Evolutionary conservation across 192 early-diverging fungal genomes (phyloP).

Genomic region (Coemansia sp.): DNA sequence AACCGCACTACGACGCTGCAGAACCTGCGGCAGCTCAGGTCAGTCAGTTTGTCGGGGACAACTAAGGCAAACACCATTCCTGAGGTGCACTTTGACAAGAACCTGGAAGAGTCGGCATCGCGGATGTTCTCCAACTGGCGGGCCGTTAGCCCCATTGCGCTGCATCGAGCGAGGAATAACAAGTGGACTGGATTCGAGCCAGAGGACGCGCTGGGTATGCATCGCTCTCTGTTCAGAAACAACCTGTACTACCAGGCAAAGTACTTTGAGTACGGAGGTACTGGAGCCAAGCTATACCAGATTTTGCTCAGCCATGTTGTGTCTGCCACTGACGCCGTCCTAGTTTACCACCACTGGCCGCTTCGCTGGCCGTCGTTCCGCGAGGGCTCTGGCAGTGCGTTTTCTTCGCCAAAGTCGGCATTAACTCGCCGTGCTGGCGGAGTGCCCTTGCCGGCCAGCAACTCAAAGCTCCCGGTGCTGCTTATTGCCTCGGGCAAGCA

Average conservation of each 20-base stretch:
- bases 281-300: conserved; percentile 50
- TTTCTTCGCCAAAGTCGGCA: conserved; percentile 10
- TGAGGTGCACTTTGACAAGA: conserved; percentile 31
- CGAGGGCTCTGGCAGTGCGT: conserved; percentile 25
- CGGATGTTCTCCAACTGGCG: conserved; percentile 43
- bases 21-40: conserved; percentile 50
- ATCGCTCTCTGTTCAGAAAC: conserved; percentile 53
- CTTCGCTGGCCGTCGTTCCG: conserved; percentile 57
- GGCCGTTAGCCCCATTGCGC: conserved; percentile 49
- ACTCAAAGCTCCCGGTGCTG: conserved; percentile 37
- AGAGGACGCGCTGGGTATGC: conserved; percentile 33
- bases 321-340: conserved; percentile 39
- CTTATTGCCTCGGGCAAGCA: conserved; percentile 48
- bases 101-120: conserved; percentile 29
- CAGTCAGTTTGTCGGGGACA: conserved; percentile 10
- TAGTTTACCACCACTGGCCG: conserved; percentile 57
- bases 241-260: conserved; percentile 57
- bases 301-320: conserved; percentile 33
- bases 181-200: conserved; percentile 54
- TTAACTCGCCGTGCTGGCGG: conserved; percentile 7
- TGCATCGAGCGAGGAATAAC: conserved; percentile 49
- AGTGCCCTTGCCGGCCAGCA: conserved; percentile 17
- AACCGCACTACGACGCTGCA: conserved; percentile 56
- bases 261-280: conserved; percentile 60
- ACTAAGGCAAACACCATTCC: neutral